Evolutionary conservation across 139 green algal genomes (phyloP).

Genomic region (Ettlia oleoabundans): DNA sequence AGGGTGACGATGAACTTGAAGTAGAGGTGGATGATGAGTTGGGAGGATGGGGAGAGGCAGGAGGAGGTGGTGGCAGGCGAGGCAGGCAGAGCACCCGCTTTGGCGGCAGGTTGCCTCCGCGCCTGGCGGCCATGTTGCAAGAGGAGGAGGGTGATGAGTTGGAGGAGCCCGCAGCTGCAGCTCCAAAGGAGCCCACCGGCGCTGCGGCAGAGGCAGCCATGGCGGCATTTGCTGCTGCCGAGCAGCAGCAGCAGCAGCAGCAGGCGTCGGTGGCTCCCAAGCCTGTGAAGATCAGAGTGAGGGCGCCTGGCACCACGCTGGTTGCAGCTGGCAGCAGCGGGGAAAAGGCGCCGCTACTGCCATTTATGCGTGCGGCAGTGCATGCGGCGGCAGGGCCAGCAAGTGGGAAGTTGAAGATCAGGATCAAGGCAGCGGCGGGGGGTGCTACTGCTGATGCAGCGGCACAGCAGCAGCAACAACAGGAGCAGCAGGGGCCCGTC

Average conservation of each 20-base stretch:
- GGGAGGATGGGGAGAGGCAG: neutral
- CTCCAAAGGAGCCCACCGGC: neutral
- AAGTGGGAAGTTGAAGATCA: neutral
- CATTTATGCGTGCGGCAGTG: no score
- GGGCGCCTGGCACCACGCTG: neutral
- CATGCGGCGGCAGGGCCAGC: no score
- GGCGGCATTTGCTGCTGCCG: constrained; percentile 9
- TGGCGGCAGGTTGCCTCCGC: constrained; percentile 10
- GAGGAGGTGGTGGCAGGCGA: constrained; percentile 9
- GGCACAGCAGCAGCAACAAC: neutral
- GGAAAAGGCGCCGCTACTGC: neutral
- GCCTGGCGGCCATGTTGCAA: constrained; percentile 34
- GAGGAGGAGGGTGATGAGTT: constrained; percentile 8
- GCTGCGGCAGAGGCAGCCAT: neutral
- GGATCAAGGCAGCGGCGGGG: constrained; percentile 1
- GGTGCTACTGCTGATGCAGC: neutral
- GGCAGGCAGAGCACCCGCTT: constrained; percentile 11
- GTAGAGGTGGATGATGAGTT: neutral
- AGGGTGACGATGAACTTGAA: neutral
- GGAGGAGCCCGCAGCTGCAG: constrained; percentile 15
- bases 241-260: constrained; percentile 20
- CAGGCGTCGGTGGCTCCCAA: neutral
- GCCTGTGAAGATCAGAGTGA: neutral
- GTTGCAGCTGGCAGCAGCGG: neutral
- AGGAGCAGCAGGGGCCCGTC: constrained; percentile 5